These are phyloP conservation scores for Austroboletus olivaceoglutinosus DNA, from an alignment of 1,284 basidiomycete genomes.

Conservation along the genomic window DNA sequence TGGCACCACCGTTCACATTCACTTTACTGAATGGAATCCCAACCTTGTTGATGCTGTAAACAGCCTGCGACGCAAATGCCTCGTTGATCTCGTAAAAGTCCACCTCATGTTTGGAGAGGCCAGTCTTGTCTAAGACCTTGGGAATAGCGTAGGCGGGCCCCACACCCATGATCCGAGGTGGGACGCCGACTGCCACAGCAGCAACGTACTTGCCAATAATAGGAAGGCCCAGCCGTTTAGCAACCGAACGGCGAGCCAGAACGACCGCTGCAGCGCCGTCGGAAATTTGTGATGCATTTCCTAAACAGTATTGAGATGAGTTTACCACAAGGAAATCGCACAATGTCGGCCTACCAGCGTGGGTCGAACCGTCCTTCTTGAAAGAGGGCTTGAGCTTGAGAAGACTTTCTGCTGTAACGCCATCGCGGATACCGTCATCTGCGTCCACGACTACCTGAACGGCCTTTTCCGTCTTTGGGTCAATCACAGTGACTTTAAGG, in stretches of 20 bases:
- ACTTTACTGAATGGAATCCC: conserved; percentile 79
- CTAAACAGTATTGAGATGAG: conserved; percentile 29
- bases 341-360: conserved; percentile 61
- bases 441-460: conserved; percentile 75
- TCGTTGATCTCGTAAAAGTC: conserved; percentile 97
- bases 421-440: conserved; percentile 93
- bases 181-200: conserved; percentile 78
- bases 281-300: conserved; percentile 94
- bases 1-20: conserved; percentile 87
- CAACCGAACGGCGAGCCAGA: conserved; percentile 82
- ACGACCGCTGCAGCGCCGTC: conserved; percentile 97
- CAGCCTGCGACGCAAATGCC: conserved; percentile 86
- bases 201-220: conserved; percentile 92
- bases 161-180: conserved; percentile 87
- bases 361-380: conserved; percentile 83
- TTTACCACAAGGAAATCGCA: not conserved
- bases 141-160: conserved; percentile 93
- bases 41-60: conserved; percentile 77
- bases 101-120: conserved; percentile 73
- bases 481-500: conserved; percentile 69
- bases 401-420: conserved; percentile 86
- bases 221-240: conserved; percentile 86
- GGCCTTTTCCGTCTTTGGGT: conserved; percentile 86
- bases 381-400: conserved; percentile 95
- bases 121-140: conserved; percentile 69